A percentile compares a stretch with the other conserved stretches of the same genome.
Evolutionary conservation across 257 asterid genomes (phyloP).

Genomic region (Ballota nigra): DNA sequence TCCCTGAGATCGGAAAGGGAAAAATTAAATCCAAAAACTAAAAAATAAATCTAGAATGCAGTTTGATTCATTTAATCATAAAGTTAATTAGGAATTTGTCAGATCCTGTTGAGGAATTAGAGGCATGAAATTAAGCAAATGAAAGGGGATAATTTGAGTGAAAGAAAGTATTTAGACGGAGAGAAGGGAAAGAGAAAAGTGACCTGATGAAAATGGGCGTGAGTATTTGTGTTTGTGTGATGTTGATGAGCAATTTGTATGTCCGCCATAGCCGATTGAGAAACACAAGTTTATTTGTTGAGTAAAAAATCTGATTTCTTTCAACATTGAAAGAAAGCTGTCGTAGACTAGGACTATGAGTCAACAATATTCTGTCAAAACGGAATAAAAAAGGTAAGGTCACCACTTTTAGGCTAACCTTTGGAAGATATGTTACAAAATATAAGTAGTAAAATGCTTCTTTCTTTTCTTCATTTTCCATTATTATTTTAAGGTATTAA

Average conservation of each 20-base stretch:
- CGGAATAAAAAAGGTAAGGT: constrained; percentile 24
- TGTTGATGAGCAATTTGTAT: constrained; percentile 30
- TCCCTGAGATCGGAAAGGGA: not conserved
- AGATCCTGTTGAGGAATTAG: not conserved
- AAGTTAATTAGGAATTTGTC: not conserved
- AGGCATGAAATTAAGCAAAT: constrained; percentile 5
- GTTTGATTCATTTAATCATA: not conserved
- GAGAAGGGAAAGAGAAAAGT: not conserved
- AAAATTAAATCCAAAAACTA: not conserved
- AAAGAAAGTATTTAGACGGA: not conserved
- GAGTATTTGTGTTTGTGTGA: constrained; percentile 17
- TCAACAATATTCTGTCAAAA: constrained; percentile 34
- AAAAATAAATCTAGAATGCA: not conserved
- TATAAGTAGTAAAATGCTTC: constrained; percentile 16
- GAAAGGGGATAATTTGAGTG: not conserved
- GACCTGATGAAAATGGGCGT: constrained; percentile 34
- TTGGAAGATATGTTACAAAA: not conserved
- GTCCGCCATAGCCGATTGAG: constrained; percentile 39
- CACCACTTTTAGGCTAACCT: constrained; percentile 14
- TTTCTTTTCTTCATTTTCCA: not conserved
- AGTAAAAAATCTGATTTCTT: not conserved
- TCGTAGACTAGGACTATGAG: constrained; percentile 34
- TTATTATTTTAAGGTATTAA: not conserved
- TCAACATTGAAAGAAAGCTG: constrained; percentile 29
- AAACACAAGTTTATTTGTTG: too few species aligned